phyloP scores from a whole-genome alignment of 176 grass and related monocot genomes.

The Chrysopogon serrulatus region DNA sequence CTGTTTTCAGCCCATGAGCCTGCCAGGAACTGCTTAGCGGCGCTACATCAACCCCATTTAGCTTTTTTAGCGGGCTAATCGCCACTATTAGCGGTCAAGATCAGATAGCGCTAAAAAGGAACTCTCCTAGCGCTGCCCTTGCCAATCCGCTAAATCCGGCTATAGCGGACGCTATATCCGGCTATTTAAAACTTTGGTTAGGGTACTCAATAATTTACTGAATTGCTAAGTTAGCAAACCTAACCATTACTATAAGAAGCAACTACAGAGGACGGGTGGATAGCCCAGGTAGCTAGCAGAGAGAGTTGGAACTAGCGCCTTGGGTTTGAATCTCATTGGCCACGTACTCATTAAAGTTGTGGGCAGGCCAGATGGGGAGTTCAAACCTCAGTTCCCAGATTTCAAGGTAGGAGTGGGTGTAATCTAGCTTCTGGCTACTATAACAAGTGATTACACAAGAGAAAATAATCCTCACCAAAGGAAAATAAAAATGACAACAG shows the following conservation, averaged over 20 bases:
- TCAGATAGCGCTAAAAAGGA: too few relatives aligned
- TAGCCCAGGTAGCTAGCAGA: neutral
- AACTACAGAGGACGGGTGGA: neutral
- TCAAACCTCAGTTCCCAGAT: neutral
- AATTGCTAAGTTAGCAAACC: neutral
- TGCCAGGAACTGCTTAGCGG: too few relatives aligned
- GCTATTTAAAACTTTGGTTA: too few relatives aligned
- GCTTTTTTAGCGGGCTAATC: too few relatives aligned
- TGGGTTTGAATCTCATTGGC: neutral
- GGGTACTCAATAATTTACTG: neutral
- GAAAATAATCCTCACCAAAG: neutral
- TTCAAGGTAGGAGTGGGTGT: neutral
- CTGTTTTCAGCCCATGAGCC: too few relatives aligned
- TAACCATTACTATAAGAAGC: neutral
- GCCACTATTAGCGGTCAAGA: too few relatives aligned
- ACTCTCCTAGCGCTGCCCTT: too few relatives aligned
- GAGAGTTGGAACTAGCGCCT: neutral
- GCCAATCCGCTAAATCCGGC: too few relatives aligned
- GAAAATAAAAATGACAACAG: neutral
- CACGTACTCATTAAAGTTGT: neutral
- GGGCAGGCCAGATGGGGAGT: neutral
- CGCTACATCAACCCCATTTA: too few relatives aligned
- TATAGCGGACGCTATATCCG: too few relatives aligned
- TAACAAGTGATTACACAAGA: neutral
- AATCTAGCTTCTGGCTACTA: neutral